phyloP scores from a whole-genome alignment of 1,284 basidiomycete genomes.

The Moesziomyces globuligerus region DNA sequence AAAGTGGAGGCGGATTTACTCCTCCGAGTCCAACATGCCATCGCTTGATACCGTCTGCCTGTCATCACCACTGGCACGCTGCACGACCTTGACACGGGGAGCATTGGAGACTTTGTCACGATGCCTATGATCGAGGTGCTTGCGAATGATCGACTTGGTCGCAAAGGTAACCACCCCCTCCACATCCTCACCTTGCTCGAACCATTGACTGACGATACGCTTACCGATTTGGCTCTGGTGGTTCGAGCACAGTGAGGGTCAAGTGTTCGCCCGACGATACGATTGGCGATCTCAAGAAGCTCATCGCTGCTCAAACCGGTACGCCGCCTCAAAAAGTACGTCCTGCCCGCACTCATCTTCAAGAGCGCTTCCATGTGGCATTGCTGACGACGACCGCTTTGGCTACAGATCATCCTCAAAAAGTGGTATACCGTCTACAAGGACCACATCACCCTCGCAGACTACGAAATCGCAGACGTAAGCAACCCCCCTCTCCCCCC shows the following conservation, averaged over 20 bases:
- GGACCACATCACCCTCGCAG: constrained; percentile 82
- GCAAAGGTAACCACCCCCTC: constrained; percentile 77
- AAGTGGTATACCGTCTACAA: constrained; percentile 77
- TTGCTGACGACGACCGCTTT: too few relatives aligned
- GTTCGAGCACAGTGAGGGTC: constrained; percentile 60
- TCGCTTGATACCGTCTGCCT: neutral
- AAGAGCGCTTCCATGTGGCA: neutral
- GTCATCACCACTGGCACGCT: neutral
- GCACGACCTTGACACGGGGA: too few relatives aligned
- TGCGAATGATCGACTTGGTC: constrained; percentile 94
- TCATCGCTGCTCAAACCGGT: constrained; percentile 95
- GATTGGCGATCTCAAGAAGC: constrained; percentile 93
- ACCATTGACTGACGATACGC: too few relatives aligned
- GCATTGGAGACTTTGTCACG: too few relatives aligned
- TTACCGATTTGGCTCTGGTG: neutral
- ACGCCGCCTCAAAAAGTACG: constrained; percentile 74
- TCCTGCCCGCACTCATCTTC: neutral
- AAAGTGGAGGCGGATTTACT: constrained; percentile 13
- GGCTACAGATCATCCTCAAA: constrained; percentile 89
- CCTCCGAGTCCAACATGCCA: neutral
- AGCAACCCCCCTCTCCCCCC: constrained; percentile 4
- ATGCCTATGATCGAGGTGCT: constrained; percentile 78
- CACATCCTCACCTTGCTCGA: too few relatives aligned
- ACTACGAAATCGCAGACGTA: constrained; percentile 76
- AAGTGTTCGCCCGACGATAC: constrained; percentile 81